Conservation (phyloP, 768 basidiomycete genomes). For the Holtermanniella nyarrowii region DNA sequence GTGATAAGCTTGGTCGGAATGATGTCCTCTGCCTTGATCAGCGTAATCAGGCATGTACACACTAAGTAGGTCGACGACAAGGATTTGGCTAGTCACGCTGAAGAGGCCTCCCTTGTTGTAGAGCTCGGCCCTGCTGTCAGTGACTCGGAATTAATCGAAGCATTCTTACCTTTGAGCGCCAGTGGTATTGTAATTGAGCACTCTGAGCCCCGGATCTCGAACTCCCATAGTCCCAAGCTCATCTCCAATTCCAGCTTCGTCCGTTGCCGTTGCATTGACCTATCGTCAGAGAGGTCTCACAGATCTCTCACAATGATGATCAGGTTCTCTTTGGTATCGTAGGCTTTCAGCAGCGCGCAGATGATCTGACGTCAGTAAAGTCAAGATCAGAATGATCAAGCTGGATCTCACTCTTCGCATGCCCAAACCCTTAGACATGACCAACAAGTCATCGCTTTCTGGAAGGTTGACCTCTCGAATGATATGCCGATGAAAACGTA, state of each 20-base stretch:
- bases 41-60: not conserved
- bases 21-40: conserved; percentile 45
- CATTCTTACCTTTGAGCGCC: conserved; percentile 63
- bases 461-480: conserved; percentile 41
- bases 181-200: conserved; percentile 71
- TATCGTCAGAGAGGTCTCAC: conserved; percentile 4
- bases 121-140: conserved; percentile 56
- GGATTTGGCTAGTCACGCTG: conserved; percentile 83
- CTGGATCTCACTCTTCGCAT: conserved; percentile 47
- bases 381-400: not conserved
- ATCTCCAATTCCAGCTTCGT: conserved; percentile 83
- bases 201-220: conserved; percentile 68
- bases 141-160: not conserved
- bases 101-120: conserved; percentile 83
- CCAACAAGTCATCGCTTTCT: conserved; percentile 43
- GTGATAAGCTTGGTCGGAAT: conserved; percentile 78
- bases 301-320: conserved; percentile 63
- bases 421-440: conserved; percentile 85
- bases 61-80: conserved; percentile 89
- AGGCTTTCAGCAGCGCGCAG: conserved; percentile 83
- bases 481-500: conserved; percentile 41
- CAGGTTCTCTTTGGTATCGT: conserved; percentile 72
- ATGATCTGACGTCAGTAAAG: conserved; percentile 46
- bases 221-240: conserved; percentile 89
- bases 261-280: conserved; percentile 52